Percentiles rank a stretch among this genome's conserved stretches.
These are phyloP conservation scores for Pyrenophora teres DNA, from an alignment of 2,329 filamentous ascomycete species.

Conservation along the genomic window DNA sequence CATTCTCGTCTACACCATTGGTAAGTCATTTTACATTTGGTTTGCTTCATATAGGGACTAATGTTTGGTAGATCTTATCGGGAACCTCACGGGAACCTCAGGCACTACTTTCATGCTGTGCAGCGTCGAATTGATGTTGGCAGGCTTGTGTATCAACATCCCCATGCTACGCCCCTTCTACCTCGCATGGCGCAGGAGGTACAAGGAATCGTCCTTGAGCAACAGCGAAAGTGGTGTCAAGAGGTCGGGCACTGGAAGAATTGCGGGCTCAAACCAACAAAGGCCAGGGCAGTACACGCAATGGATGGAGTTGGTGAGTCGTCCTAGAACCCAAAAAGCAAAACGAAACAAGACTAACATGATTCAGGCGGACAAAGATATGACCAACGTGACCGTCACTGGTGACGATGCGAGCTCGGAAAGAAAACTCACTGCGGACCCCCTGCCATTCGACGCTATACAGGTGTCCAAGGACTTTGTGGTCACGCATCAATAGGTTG, in stretches of 20 bases:
- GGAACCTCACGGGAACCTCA: constrained; percentile 28
- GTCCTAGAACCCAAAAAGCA: neutral
- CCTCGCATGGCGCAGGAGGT: constrained; percentile 23
- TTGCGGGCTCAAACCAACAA: constrained; percentile 4
- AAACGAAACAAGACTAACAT: neutral
- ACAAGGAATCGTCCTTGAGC: constrained; percentile 17
- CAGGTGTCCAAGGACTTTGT: constrained; percentile 25
- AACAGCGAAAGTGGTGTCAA: constrained; percentile 10
- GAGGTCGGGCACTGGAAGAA: constrained; percentile 12
- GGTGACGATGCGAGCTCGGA: constrained; percentile 28
- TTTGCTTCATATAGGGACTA: neutral
- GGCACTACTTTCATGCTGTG: constrained; percentile 31
- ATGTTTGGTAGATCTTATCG: constrained; percentile 20
- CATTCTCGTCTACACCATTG: constrained; percentile 25
- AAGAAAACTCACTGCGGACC: constrained; percentile 21
- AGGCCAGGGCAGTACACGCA: constrained; percentile 22
- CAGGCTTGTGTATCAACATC: constrained; percentile 30
- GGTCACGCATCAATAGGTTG: constrained; percentile 12
- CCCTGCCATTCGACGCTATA: constrained; percentile 17
- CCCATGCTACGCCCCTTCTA: constrained; percentile 31
- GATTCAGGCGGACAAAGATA: constrained; percentile 25
- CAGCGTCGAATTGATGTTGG: constrained; percentile 28
- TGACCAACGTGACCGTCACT: constrained; percentile 18
- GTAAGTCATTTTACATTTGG: constrained; percentile 1
- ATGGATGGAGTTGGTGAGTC: constrained; percentile 31